phyloP scores from a whole-genome alignment of 345 rosid species.

The Syzygium aqueum region DNA sequence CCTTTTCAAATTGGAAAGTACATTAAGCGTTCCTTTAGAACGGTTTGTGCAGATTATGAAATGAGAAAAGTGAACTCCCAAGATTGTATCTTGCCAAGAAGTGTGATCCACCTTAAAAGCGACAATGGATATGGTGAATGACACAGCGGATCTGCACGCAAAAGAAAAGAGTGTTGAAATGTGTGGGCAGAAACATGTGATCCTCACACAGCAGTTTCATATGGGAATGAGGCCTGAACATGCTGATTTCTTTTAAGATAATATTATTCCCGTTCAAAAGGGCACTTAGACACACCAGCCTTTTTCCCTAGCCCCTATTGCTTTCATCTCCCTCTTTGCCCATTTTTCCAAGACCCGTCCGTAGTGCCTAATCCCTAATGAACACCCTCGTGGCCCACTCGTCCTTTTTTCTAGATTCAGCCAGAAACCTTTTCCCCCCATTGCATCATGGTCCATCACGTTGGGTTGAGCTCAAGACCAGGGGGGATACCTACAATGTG shows the following conservation, averaged over 20 bases:
- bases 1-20: not conserved
- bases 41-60: not conserved
- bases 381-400: not conserved
- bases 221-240: not conserved
- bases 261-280: not conserved
- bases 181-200: not conserved
- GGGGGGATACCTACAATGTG: not conserved
- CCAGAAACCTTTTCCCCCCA: not conserved
- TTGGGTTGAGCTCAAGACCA: not conserved
- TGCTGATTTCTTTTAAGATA: not conserved
- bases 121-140: not conserved
- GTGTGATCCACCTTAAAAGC: not conserved
- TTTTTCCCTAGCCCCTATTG: not conserved
- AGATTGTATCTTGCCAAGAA: not conserved
- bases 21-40: not conserved
- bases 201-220: not conserved
- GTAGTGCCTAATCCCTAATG: not conserved
- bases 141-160: not conserved
- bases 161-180: not conserved
- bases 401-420: not conserved
- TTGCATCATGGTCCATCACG: not conserved
- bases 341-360: not conserved
- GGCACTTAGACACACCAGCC: not conserved
- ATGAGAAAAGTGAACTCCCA: not conserved
- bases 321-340: not conserved